Evolutionary conservation across 2,329 filamentous ascomycete genomes (phyloP).

Genomic region (Diaporthe ilicicola): DNA sequence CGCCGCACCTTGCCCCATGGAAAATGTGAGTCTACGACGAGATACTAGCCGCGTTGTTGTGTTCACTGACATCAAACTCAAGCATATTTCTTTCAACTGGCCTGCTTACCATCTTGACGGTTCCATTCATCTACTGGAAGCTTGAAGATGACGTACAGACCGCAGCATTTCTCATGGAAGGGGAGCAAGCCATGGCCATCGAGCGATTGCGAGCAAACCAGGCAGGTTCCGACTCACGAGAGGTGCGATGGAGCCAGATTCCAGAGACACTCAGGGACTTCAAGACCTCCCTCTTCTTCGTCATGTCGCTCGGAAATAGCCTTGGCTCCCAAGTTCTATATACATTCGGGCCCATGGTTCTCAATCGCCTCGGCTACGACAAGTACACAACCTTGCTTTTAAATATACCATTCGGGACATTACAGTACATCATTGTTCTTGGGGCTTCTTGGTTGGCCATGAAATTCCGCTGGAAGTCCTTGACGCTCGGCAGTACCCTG

Average conservation of each 20-base stretch:
- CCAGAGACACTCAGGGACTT: conserved; percentile 57
- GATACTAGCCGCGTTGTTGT: not conserved
- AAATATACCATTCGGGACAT: conserved; percentile 72
- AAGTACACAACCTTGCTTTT: conserved; percentile 66
- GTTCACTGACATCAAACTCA: not conserved
- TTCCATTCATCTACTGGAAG: conserved; percentile 66
- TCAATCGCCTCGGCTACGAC: conserved; percentile 67
- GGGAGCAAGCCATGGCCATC: conserved; percentile 73
- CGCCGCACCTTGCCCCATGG: conserved; percentile 44
- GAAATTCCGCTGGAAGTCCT: conserved; percentile 64
- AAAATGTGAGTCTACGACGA: conserved; percentile 44
- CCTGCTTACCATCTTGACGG: conserved; percentile 49
- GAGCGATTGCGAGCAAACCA: conserved; percentile 79
- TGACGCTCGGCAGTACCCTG: conserved; percentile 61
- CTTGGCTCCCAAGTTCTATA: conserved; percentile 71
- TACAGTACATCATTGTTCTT: conserved; percentile 69
- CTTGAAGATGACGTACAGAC: conserved; percentile 67
- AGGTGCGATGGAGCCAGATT: conserved; percentile 74
- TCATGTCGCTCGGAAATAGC: conserved; percentile 68
- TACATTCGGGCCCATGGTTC: conserved; percentile 71
- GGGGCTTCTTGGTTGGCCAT: conserved; percentile 66
- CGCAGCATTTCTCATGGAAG: conserved; percentile 66
- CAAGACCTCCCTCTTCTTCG: conserved; percentile 68
- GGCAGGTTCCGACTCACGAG: conserved; percentile 76
- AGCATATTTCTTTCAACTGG: conserved; percentile 69